Percentiles rank a stretch among this genome's conserved stretches.
Evolutionary conservation across 768 basidiomycete species (phyloP).

Genomic region (Tephrocybe sp.): DNA sequence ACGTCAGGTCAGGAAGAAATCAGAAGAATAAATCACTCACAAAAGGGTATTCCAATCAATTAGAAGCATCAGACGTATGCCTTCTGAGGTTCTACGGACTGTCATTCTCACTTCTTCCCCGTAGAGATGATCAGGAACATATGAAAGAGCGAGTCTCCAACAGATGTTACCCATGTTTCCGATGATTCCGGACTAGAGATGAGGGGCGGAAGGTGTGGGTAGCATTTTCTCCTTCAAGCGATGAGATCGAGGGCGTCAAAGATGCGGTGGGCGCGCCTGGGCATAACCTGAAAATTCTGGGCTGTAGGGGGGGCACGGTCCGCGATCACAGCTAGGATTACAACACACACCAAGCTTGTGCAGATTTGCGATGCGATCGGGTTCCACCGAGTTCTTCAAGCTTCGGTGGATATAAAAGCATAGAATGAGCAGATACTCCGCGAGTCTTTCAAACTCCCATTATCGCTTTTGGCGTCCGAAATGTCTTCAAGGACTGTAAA

Average conservation of each 20-base stretch:
- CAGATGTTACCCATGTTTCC: background rate
- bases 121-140: slow-evolving; percentile 19
- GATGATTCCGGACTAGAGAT: slow-evolving; percentile 4
- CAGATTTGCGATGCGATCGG: slow-evolving; percentile 10
- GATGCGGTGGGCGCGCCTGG: too few relatives aligned
- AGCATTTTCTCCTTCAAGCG: slow-evolving; percentile 1
- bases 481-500: too few relatives aligned
- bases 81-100: slow-evolving; percentile 12
- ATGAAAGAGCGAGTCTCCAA: background rate
- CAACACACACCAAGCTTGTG: background rate
- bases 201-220: background rate
- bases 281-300: background rate
- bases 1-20: slow-evolving; percentile 15
- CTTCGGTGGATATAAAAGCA: background rate
- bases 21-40: slow-evolving; percentile 14
- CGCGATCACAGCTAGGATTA: too few relatives aligned
- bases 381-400: background rate
- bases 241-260: background rate
- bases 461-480: background rate
- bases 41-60: slow-evolving; percentile 15
- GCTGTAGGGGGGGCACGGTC: background rate
- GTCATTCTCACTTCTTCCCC: slow-evolving; percentile 1
- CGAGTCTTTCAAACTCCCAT: background rate
- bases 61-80: slow-evolving; percentile 10
- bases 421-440: background rate